phyloP scores from a whole-genome alignment of 768 basidiomycete genomes.

The Lactarius akahatsu region DNA sequence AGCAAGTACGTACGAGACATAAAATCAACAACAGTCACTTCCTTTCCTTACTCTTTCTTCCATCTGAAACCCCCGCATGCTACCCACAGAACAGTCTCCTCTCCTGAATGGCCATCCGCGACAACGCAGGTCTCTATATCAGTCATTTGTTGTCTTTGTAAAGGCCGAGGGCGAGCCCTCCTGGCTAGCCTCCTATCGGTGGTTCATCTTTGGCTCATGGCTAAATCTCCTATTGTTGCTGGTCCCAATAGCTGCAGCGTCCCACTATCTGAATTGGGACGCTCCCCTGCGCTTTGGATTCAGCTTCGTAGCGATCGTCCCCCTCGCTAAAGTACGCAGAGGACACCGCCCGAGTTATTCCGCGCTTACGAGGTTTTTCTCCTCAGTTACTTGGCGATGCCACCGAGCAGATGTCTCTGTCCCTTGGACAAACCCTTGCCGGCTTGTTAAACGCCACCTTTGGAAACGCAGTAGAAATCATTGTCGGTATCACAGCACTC shows the following conservation, averaged over 20 bases:
- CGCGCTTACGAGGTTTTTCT: neutral
- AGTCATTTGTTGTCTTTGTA: constrained; percentile 43
- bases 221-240: constrained; percentile 77
- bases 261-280: constrained; percentile 73
- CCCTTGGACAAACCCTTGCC: constrained; percentile 81
- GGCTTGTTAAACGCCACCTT: constrained; percentile 85
- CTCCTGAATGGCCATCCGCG: constrained; percentile 34
- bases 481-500: constrained; percentile 84
- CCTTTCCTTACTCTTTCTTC: constrained; percentile 5
- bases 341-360: neutral
- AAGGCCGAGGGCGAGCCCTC: constrained; percentile 65
- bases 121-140: constrained; percentile 41
- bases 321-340: constrained; percentile 71
- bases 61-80: constrained; percentile 6
- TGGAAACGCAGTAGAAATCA: constrained; percentile 85
- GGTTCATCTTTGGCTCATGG: constrained; percentile 64
- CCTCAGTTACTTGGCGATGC: constrained; percentile 71
- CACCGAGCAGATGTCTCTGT: constrained; percentile 76
- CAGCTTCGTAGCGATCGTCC: constrained; percentile 81
- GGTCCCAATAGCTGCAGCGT: constrained; percentile 67
- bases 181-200: constrained; percentile 55
- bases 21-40: neutral
- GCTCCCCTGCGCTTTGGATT: constrained; percentile 69
- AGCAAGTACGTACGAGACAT: neutral
- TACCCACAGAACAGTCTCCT: constrained; percentile 22